Evolutionary conservation across 179 eudicot genomes (phyloP).

Genomic region (Beta macrorhiza): DNA sequence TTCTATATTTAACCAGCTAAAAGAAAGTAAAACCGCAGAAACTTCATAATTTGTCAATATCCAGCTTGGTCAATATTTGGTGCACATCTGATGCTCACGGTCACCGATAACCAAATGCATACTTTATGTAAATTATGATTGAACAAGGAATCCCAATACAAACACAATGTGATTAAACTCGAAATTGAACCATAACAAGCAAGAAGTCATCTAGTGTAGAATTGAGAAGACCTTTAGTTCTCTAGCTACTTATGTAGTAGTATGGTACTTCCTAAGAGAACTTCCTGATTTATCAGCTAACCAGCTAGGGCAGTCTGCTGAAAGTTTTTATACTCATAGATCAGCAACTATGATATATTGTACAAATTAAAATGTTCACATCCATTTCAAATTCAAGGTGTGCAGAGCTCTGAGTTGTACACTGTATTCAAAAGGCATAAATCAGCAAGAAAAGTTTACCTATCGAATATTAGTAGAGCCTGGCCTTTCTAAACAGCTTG

Average conservation of each 20-base stretch:
- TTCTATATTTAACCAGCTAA: not conserved
- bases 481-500: slow-evolving; percentile 37
- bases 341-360: not conserved
- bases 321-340: not conserved
- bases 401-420: not conserved
- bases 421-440: not conserved
- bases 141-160: not conserved
- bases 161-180: not conserved
- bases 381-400: not conserved
- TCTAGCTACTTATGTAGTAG: not conserved
- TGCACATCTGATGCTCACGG: not conserved
- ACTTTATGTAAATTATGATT: not conserved
- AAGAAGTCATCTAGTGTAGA: not conserved
- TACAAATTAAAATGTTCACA: not conserved
- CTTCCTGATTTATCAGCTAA: not conserved
- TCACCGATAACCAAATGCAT: not conserved
- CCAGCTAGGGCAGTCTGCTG: not conserved
- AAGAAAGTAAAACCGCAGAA: not conserved
- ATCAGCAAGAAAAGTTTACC: slow-evolving; percentile 9
- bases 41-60: not conserved
- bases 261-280: not conserved
- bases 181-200: not conserved
- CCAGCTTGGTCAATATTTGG: not conserved
- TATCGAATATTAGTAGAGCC: not conserved
- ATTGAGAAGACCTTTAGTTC: too few species aligned